These are phyloP conservation scores for Candolleomyces aberdarensis DNA, from an alignment of 768 basidiomycete genomes.

Conservation along the genomic window DNA sequence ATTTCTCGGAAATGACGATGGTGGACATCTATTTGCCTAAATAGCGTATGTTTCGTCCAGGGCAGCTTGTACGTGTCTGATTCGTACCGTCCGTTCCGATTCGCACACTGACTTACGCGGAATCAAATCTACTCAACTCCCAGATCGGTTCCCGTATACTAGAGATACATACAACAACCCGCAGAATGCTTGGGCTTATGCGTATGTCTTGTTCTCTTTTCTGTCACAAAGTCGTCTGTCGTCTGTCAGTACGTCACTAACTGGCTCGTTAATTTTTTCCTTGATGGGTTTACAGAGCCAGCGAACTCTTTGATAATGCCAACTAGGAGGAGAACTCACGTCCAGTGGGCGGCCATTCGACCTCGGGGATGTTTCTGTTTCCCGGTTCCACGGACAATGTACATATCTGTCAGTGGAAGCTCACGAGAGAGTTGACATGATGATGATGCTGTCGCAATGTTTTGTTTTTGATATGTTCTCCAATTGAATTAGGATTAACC, in stretches of 20 bases:
- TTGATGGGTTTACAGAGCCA: background rate
- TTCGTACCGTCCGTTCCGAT: background rate
- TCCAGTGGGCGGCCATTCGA: no score
- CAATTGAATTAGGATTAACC: no score
- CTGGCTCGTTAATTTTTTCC: background rate
- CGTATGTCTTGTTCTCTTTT: constrained; percentile 32
- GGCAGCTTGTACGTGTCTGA: constrained; percentile 32
- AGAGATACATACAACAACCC: constrained; percentile 63
- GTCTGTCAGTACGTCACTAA: background rate
- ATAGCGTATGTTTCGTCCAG: constrained; percentile 39
- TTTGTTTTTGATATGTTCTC: no score
- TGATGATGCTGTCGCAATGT: no score
- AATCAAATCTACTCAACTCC: background rate
- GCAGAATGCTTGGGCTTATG: constrained; percentile 55
- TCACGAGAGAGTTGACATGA: no score
- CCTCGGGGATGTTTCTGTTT: no score
- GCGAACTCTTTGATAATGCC: background rate
- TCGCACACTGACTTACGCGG: background rate
- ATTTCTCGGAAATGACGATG: background rate
- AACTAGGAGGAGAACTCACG: no score
- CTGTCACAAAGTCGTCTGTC: background rate
- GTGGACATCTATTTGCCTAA: background rate
- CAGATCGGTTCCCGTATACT: constrained; percentile 62
- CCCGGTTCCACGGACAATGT: no score
- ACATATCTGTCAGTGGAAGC: no score